A percentile compares a stretch with the other conserved stretches of the same genome.
Evolutionary conservation across 2,329 filamentous ascomycete species (phyloP).

Genomic region (Cercospora zeae-maydis): DNA sequence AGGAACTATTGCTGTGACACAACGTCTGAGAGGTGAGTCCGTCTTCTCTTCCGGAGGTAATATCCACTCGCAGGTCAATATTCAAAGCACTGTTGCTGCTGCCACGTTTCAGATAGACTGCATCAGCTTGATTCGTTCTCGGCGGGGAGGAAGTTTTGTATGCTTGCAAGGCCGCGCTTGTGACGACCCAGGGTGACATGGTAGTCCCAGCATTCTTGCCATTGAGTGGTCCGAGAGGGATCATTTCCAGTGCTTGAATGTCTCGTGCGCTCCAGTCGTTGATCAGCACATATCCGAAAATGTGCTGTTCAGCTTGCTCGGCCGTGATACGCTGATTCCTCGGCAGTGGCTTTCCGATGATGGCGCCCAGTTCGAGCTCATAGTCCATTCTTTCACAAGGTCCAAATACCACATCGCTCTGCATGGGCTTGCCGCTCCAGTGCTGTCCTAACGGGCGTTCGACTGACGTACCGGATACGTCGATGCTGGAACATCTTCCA

Average conservation of each 20-base stretch:
- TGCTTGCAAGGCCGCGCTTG: conserved; percentile 51
- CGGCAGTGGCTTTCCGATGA: conserved; percentile 42
- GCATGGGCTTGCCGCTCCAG: conserved; percentile 39
- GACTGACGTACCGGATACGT: conserved; percentile 49
- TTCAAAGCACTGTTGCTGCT: conserved; percentile 24
- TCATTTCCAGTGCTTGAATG: conserved; percentile 60
- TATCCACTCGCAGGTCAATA: conserved; percentile 28
- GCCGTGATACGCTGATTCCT: conserved; percentile 39
- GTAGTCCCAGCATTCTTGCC: conserved; percentile 59
- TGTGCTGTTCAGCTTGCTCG: conserved; percentile 48
- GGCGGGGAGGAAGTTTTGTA: conserved; percentile 28
- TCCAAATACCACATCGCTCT: conserved; percentile 50
- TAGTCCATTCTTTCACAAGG: conserved; percentile 45
- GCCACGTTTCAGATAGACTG: conserved; percentile 28
- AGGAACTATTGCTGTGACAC: conserved; percentile 32
- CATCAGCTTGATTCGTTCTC: conserved; percentile 18
- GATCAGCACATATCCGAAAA: conserved; percentile 58
- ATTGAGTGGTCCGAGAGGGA: conserved; percentile 58
- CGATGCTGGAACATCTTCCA: conserved; percentile 54
- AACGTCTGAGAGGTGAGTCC: conserved; percentile 10
- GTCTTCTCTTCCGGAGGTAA: conserved; percentile 15
- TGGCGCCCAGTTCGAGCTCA: conserved; percentile 47
- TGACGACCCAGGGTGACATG: conserved; percentile 61
- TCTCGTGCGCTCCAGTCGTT: conserved; percentile 64
- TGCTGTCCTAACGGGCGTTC: conserved; percentile 49